phyloP scores from a whole-genome alignment of 345 rosid genomes.

The Reutealis trisperma region DNA sequence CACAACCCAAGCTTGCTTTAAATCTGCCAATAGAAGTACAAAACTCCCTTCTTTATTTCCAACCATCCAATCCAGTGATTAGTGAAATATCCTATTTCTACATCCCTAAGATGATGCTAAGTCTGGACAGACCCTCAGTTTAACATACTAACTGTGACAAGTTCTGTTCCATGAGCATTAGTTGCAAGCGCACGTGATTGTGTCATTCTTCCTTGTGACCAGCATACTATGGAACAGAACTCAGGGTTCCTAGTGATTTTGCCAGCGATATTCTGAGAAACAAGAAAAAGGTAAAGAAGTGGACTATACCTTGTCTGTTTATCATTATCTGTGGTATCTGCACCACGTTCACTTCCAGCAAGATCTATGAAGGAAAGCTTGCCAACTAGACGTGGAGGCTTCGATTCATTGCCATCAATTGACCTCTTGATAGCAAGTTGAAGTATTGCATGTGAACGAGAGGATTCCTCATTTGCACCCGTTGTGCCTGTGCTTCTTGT shows the following conservation, averaged over 20 bases:
- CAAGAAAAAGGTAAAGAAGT: background rate
- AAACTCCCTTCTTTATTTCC: background rate
- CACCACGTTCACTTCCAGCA: constrained; percentile 99
- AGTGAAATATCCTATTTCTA: constrained; percentile 6
- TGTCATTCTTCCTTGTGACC: background rate
- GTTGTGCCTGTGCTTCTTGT: constrained; percentile 96
- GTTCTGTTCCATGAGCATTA: background rate
- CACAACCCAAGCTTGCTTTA: background rate
- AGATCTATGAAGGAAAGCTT: constrained; percentile 97
- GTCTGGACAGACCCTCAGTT: background rate
- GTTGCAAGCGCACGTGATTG: background rate
- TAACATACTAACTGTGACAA: background rate
- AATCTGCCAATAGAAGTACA: background rate
- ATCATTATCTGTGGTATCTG: constrained; percentile 98
- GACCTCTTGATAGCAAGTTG: constrained; percentile 93
- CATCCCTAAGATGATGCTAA: background rate
- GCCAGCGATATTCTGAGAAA: background rate
- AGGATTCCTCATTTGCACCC: constrained; percentile 99
- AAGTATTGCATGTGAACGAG: constrained; percentile 98
- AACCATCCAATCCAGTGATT: background rate
- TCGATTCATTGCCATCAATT: constrained; percentile 73
- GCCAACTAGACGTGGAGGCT: constrained; percentile 90
- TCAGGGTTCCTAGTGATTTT: background rate
- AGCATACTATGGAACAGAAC: background rate
- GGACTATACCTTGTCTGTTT: constrained; percentile 81